Conservation (phyloP, 192 early-diverging fungal species). For the Haplosporangium gracile region DNA sequence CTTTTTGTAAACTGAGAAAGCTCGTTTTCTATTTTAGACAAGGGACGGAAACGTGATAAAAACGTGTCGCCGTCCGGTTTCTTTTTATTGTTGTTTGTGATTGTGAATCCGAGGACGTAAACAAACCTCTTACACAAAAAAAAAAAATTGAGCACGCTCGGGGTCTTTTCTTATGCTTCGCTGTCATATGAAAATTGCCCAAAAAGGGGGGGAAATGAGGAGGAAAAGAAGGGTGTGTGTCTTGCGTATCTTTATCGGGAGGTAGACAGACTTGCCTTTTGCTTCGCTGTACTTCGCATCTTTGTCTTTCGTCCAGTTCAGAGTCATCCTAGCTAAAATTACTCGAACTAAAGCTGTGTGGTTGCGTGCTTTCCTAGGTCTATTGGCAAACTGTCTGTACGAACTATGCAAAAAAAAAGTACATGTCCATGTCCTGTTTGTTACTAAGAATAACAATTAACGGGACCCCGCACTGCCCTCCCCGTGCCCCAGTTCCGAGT, state of each 20-base stretch:
- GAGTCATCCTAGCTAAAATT: too few relatives aligned
- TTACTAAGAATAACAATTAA: too few relatives aligned
- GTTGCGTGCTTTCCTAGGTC: too few relatives aligned
- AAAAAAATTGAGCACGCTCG: neutral
- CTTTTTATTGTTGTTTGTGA: neutral
- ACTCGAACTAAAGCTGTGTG: too few relatives aligned
- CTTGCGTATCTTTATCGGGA: neutral
- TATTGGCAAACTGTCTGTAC: too few relatives aligned
- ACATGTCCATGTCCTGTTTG: too few relatives aligned
- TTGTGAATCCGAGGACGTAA: neutral
- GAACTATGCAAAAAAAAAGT: too few relatives aligned
- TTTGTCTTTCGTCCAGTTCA: too few relatives aligned
- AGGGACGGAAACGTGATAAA: neutral
- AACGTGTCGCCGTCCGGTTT: slow-evolving; percentile 9
- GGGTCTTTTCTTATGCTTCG: neutral
- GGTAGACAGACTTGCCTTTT: neutral
- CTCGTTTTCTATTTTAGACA: too few relatives aligned
- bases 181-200: slow-evolving; percentile 49
- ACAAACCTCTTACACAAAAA: neutral
- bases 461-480: too few relatives aligned
- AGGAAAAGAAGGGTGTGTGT: neutral
- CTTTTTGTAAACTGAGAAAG: neutral
- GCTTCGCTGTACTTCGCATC: too few relatives aligned
- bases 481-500: too few relatives aligned
- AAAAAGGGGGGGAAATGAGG: slow-evolving; percentile 31